Evolutionary conservation across 306 rosid species (phyloP).

Genomic region (Abrus precatorius): DNA sequence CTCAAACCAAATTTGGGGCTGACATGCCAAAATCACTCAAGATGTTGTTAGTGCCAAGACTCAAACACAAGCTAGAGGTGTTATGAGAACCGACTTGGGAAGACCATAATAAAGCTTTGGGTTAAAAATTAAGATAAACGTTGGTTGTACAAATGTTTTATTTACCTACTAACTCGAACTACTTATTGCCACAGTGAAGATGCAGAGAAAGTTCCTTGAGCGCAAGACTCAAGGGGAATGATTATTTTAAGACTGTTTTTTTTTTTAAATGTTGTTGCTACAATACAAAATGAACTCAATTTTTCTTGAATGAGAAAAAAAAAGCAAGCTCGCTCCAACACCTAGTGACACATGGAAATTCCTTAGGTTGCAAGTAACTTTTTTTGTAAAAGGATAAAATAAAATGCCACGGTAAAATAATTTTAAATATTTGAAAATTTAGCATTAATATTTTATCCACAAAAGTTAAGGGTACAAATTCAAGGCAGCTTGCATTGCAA

Average conservation of each 20-base stretch:
- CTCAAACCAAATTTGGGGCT: slow-evolving; percentile 43
- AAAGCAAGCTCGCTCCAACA: too few species aligned
- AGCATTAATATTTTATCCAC: slow-evolving; percentile 16
- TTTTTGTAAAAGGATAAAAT: background rate
- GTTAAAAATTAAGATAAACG: slow-evolving; percentile 38
- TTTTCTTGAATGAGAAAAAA: too few species aligned
- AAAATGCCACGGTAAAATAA: background rate
- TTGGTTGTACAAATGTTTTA: slow-evolving; percentile 44
- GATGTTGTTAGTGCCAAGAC: slow-evolving; percentile 15
- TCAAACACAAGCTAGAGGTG: background rate
- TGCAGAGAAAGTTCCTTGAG: slow-evolving; percentile 42
- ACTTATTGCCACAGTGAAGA: slow-evolving; percentile 50
- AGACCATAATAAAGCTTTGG: slow-evolving; percentile 21
- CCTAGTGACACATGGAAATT: background rate
- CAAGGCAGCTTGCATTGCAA: slow-evolving; percentile 1
- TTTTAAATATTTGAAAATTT: background rate
- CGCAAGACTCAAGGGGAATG: background rate
- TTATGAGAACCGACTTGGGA: slow-evolving; percentile 9
- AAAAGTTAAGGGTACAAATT: slow-evolving; percentile 20
- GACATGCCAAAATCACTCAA: slow-evolving; percentile 30
- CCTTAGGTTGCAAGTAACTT: slow-evolving; percentile 10
- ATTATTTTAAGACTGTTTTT: too few species aligned
- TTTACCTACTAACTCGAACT: slow-evolving; percentile 50
- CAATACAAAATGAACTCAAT: background rate
- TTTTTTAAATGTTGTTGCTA: too few species aligned